Base-by-base conservation (phyloP, 1,139 yeast genomes). In the Arxiozyma slooffiae region DNA sequence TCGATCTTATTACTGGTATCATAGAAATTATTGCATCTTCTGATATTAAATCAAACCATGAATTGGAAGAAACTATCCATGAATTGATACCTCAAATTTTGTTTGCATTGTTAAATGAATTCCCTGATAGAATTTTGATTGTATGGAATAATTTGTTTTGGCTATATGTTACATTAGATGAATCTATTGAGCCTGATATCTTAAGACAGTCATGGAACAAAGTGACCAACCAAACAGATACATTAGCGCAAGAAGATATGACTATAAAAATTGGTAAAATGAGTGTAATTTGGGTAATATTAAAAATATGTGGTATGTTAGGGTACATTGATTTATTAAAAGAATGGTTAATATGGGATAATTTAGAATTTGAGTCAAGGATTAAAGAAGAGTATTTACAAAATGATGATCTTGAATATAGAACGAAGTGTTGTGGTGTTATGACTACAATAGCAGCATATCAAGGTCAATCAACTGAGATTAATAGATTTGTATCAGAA, bases 1-100 rank as follows among this genome's bases (percentile, higher is more conserved):
- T 89, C 40, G 97, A 90, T 62, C 67, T 90, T 38, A 72, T 86
- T 37, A 81, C 96, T 1, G 82, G 92, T 1, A 71, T 82, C 7
- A 77, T 86, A 58, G 97, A 90, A 58, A 68, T 72, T 17, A 63
- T 82, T 49, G 72, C 72, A n/a, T 50, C 53, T 22, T 46, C 45
- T 7, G 51, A 57, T 5, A 48, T 49, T 23, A 68, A 50, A 51
- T 60, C 47, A 6, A 56, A 62, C 3, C 68, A 66, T 2, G 54
- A 67, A 18, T 54, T 69, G 2, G 51, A 64, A 1, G 57, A 68
- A 1, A 58, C 73, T 3, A 57, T 76, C 37, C 63, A 67, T 3
- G 57, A 61, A 3, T 64, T 71, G 1, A 67, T 73, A 44, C 79
- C 81, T 4, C 64, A 71, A 17, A 66, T 65, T 9, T 61, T 80